Evolutionary conservation across 2,329 filamentous ascomycete species (phyloP).

Genomic region (Fusarium hainanense): DNA sequence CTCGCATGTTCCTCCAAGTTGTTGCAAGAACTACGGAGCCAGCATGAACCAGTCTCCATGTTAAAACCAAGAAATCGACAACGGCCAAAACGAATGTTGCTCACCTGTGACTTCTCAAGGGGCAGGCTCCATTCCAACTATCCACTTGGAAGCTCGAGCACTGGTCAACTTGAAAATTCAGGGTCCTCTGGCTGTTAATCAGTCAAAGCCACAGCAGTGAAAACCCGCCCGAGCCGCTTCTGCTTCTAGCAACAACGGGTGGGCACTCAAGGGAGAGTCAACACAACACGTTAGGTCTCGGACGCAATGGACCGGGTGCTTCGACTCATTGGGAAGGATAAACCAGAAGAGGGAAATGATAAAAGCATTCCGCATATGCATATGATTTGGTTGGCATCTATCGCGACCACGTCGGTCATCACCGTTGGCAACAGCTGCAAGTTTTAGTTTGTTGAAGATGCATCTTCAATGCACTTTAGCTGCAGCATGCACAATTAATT

Average conservation of each 20-base stretch:
- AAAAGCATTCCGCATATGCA: neutral
- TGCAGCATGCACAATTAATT: conserved; percentile 20
- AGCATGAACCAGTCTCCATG: neutral
- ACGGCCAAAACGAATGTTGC: conserved; percentile 5
- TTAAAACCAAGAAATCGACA: neutral
- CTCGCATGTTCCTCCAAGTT: neutral
- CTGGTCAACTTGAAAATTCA: conserved; percentile 11
- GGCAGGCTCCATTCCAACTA: conserved; percentile 2
- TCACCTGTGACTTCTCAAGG: conserved; percentile 10
- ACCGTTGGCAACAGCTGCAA: conserved; percentile 31
- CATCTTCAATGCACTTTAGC: conserved; percentile 1
- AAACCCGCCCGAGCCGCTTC: conserved; percentile 30
- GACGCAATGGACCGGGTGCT: conserved; percentile 3
- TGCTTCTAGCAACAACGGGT: conserved; percentile 11
- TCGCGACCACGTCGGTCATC: conserved; percentile 37
- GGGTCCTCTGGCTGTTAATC: conserved; percentile 3
- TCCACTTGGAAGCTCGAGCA: conserved; percentile 1
- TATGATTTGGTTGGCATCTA: conserved; percentile 9
- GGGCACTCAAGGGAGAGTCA: conserved; percentile 9
- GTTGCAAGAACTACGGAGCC: neutral
- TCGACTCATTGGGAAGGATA: neutral
- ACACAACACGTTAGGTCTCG: neutral
- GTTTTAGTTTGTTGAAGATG: neutral
- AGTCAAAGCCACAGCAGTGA: neutral
- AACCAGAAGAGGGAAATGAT: neutral